Percentiles rank a stretch among this genome's conserved stretches.
Evolutionary conservation across 257 asterid genomes (phyloP).

Genomic region (Linderniella brevidens): DNA sequence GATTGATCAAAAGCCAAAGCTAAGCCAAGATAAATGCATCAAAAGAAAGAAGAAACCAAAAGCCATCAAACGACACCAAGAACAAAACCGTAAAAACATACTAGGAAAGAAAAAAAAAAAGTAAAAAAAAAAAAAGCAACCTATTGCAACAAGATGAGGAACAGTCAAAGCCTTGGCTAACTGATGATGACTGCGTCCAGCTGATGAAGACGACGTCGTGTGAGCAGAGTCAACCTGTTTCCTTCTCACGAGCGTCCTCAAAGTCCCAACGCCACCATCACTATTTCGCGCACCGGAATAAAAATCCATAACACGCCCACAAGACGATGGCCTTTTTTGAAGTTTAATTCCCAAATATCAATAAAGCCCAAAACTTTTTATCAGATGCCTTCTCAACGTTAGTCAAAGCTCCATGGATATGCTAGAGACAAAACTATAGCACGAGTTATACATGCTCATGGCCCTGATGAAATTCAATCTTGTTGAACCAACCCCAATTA

Average conservation of each 20-base stretch:
- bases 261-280: constrained; percentile 23
- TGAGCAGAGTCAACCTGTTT: constrained; percentile 73
- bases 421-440: too few relatives aligned
- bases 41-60: neutral
- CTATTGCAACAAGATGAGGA: constrained; percentile 79
- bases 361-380: too few relatives aligned
- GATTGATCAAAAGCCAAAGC: neutral
- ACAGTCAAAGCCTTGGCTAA: constrained; percentile 60
- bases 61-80: neutral
- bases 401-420: too few relatives aligned
- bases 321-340: too few relatives aligned
- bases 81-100: constrained; percentile 1
- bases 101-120: neutral
- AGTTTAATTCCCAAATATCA: too few relatives aligned
- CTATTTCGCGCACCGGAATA: constrained; percentile 20
- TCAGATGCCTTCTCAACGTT: too few relatives aligned
- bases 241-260: constrained; percentile 62
- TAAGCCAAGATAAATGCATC: neutral
- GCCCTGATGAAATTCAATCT: too few relatives aligned
- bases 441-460: too few relatives aligned
- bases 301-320: constrained; percentile 20
- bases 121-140: constrained; percentile 3
- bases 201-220: constrained; percentile 23
- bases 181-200: constrained; percentile 28
- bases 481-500: too few relatives aligned